Evolutionary conservation across 2,329 filamentous ascomycete genomes (phyloP), one percentile per base, ranked within the genome.

Genomic region (Clathrospora elynae): DNA sequence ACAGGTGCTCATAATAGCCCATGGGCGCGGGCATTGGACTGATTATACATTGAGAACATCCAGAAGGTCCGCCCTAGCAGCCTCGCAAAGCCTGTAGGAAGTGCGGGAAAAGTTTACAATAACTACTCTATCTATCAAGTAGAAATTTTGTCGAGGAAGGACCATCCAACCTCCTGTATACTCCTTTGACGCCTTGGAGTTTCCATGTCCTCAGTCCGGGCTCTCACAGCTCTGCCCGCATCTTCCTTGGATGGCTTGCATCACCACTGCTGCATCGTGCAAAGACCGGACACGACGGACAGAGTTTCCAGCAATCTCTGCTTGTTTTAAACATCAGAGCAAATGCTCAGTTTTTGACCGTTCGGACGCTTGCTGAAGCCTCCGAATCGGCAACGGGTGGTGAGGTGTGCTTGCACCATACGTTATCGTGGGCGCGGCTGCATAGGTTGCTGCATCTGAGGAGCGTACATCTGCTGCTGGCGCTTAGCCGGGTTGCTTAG

Each of bases 381-480:
- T n/a, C n/a, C n/a, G n/a, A n/a, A n/a, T n/a, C n/a, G n/a, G n/a
- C n/a, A n/a, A n/a, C n/a, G n/a, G n/a, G n/a, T n/a, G n/a, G n/a
- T n/a, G n/a, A n/a, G n/a, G 16, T 34, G 7, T 28, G 2, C 19
- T 17, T 9, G 8, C 12, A 10, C 13, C 12, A 5, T 8, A 11
- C 13, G 10, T 66, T 63, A 72, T 46, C 75, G 70, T 32, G 71
- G 73, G 34, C 77, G 71, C 43, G 77, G 77, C 55, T 78, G 77
- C 62, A 79, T 76, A 6, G 75, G 67, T 32, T 73, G 72, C 29
- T 71, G 71, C 48, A 71, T 73, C 22, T 68, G 53, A 45, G 72
- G 58, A 20, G 63, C 40, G 66, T 79, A 84, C 71, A 84, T 76
- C 42, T 81, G 78, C 42, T 81, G 78, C 59, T 81, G 81, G 51